Evolutionary conservation across 2,329 filamentous ascomycete genomes (phyloP).

Genomic region (Hypoxylon sp.): DNA sequence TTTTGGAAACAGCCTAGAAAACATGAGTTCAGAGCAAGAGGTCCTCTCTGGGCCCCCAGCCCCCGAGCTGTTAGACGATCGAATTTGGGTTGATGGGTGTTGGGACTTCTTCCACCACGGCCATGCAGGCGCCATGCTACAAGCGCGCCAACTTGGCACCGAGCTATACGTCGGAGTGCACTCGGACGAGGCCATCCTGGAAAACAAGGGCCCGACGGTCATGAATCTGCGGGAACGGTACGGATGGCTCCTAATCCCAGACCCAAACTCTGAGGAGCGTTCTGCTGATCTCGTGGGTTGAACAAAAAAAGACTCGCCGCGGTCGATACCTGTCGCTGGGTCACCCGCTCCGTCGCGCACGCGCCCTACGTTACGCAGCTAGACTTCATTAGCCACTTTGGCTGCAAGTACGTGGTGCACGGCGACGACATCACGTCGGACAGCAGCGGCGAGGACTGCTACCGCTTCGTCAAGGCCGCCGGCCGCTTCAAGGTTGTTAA

Average conservation of each 20-base stretch:
- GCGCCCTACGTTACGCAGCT: conserved; percentile 96
- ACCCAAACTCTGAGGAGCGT: conserved; percentile 37
- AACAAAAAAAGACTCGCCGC: conserved; percentile 75
- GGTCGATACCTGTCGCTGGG: conserved; percentile 95
- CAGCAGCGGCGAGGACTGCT: conserved; percentile 93
- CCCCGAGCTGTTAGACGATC: conserved; percentile 70
- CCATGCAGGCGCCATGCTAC: conserved; percentile 95
- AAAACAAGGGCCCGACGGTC: conserved; percentile 97
- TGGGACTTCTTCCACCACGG: conserved; percentile 99
- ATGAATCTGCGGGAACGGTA: conserved; percentile 93
- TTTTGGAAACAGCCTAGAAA: conserved; percentile 1
- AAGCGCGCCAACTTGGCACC: conserved; percentile 89
- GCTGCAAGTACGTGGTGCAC: conserved; percentile 95
- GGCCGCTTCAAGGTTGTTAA: conserved; percentile 96
- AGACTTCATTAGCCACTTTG: conserved; percentile 94
- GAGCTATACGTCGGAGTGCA: conserved; percentile 94
- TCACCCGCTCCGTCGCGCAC: conserved; percentile 82
- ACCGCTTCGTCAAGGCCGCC: conserved; percentile 95
- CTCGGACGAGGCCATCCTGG: conserved; percentile 93
- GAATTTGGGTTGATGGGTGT: conserved; percentile 98
- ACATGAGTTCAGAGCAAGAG: conserved; percentile 45
- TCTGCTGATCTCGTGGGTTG: conserved; percentile 45
- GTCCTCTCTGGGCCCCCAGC: conserved; percentile 55
- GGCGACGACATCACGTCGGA: conserved; percentile 98
- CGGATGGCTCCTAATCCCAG: conserved; percentile 42